Evolutionary conservation across 2,329 filamentous ascomycete genomes (phyloP).

Genomic region (Scedosporium dehoogii): DNA sequence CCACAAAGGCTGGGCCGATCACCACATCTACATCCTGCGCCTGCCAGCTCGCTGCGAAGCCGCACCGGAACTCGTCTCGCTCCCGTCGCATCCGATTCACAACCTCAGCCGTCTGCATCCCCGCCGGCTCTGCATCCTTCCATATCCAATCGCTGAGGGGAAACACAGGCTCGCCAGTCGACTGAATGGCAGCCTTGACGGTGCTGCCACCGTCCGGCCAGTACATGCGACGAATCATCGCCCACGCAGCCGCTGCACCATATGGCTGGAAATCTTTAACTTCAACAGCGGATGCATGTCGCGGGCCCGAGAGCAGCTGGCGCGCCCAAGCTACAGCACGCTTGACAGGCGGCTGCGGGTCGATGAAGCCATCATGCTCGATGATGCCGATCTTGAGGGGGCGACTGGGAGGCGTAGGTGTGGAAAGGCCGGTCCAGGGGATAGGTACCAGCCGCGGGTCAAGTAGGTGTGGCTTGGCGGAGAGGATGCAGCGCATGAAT

Average conservation of each 20-base stretch:
- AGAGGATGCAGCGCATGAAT: constrained; percentile 15
- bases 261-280: constrained; percentile 25
- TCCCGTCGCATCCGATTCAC: constrained; percentile 16
- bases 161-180: constrained; percentile 32
- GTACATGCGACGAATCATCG: constrained; percentile 28
- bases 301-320: constrained; percentile 11
- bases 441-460: constrained; percentile 18
- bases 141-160: constrained; percentile 31
- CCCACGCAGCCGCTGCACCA: constrained; percentile 18
- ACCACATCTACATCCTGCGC: constrained; percentile 19
- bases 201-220: constrained; percentile 32
- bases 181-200: constrained; percentile 20
- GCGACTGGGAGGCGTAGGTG: constrained; percentile 3
- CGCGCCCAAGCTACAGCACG: constrained; percentile 26
- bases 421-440: constrained; percentile 1
- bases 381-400: constrained; percentile 32
- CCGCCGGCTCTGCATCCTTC: constrained; percentile 16
- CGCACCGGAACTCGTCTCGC: constrained; percentile 18
- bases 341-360: constrained; percentile 27
- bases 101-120: constrained; percentile 14
- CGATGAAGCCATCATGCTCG: constrained; percentile 24
- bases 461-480: constrained; percentile 21
- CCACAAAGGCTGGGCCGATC: constrained; percentile 13
- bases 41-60: constrained; percentile 18
- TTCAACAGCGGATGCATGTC: constrained; percentile 14